phyloP scores from a whole-genome alignment of 371 early-diverging fungal genomes.

The Mortierella sp. region DNA sequence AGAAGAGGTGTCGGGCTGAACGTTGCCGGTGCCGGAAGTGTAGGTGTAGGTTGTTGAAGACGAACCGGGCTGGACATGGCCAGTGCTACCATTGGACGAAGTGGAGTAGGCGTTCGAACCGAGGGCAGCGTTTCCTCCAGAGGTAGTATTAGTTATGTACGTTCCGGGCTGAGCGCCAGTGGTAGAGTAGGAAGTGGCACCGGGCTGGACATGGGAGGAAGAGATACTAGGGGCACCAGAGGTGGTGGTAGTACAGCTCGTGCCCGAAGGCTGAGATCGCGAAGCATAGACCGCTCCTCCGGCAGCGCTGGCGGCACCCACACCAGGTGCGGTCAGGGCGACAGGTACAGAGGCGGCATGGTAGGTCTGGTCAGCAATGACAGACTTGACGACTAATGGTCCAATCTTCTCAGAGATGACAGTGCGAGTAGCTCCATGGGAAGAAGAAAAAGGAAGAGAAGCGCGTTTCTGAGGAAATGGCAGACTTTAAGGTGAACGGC shows the following conservation, averaged over 20 bases:
- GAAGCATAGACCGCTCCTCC: background rate
- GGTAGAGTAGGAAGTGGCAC: background rate
- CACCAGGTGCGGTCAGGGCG: background rate
- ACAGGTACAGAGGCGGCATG: slow-evolving; percentile 1
- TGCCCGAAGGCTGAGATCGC: background rate
- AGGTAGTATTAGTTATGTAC: no score
- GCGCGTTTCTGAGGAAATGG: background rate
- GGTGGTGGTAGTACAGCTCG: background rate
- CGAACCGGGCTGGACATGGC: background rate
- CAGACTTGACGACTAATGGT: slow-evolving; percentile 31
- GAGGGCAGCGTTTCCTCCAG: no score
- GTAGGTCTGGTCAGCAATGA: slow-evolving; percentile 9
- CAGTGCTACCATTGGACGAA: background rate
- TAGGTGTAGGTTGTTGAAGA: background rate
- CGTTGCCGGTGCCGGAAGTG: background rate
- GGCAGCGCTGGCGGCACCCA: background rate
- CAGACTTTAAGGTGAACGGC: background rate
- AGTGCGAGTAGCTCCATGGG: slow-evolving; percentile 22
- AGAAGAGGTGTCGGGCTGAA: background rate
- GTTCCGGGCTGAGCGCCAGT: background rate
- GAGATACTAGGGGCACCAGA: background rate
- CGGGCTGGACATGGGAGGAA: background rate
- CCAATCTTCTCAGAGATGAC: slow-evolving; percentile 31
- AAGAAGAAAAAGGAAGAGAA: background rate
- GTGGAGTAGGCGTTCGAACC: background rate